Conservation (phyloP, 2,329 filamentous ascomycete genomes). For the Sphaerulina vaccinii region DNA sequence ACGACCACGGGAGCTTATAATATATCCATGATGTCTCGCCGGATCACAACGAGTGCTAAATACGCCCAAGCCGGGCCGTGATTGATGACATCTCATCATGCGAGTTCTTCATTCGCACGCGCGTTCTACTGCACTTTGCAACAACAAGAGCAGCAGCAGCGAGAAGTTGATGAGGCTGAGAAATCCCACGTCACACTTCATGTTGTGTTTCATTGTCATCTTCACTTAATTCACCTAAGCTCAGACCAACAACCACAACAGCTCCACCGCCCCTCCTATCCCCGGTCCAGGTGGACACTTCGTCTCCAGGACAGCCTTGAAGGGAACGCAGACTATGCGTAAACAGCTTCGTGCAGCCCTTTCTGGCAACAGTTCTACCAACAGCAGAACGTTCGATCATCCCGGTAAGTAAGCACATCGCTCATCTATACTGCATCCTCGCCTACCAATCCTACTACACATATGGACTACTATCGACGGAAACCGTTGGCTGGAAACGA, state of each 20-base stretch:
- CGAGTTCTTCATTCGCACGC: no score
- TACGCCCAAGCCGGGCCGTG: neutral
- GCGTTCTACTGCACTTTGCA: no score
- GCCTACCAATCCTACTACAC: neutral
- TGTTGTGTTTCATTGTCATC: neutral
- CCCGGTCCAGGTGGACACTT: neutral
- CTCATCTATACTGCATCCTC: neutral
- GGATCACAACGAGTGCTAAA: neutral
- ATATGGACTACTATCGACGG: neutral
- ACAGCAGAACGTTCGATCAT: constrained; percentile 3
- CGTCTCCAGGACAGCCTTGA: neutral
- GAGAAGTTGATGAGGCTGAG: no score
- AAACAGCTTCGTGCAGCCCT: constrained; percentile 8
- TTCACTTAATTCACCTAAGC: neutral
- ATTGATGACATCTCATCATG: no score
- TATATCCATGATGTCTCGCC: neutral
- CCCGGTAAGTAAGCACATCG: constrained; percentile 8
- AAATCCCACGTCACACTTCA: no score
- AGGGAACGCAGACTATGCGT: constrained; percentile 1
- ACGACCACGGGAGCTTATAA: neutral
- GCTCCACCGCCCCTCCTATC: neutral
- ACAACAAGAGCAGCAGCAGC: no score
- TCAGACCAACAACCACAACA: no score
- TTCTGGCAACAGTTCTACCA: neutral
- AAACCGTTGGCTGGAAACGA: neutral